phyloP scores from a whole-genome alignment of 2,329 filamentous ascomycete genomes.

The Paecilomyces dactylethromorphus region DNA sequence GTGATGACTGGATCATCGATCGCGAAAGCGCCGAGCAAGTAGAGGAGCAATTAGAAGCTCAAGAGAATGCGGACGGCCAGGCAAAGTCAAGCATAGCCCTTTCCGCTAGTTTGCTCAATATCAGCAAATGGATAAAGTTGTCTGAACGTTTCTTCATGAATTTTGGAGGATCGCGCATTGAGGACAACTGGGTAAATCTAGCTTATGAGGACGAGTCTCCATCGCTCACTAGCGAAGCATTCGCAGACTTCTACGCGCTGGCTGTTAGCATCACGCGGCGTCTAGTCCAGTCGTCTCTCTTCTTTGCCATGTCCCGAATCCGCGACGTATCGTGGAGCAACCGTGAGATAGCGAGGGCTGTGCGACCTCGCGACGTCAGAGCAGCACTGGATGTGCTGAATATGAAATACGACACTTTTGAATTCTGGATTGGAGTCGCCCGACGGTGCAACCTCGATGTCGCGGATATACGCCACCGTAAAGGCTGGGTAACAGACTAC shows the following conservation, averaged over 20 bases:
- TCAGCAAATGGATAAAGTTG: conserved; percentile 56
- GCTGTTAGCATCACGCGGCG: conserved; percentile 61
- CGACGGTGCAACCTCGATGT: conserved; percentile 49
- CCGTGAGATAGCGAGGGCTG: conserved; percentile 22
- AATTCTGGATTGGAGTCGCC: conserved; percentile 48
- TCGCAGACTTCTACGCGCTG: conserved; percentile 69
- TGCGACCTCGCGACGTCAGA: conserved; percentile 46
- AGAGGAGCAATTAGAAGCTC: conserved; percentile 17
- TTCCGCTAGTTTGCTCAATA: conserved; percentile 52
- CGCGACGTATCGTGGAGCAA: conserved; percentile 40
- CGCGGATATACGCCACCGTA: conserved; percentile 28
- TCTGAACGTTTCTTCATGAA: conserved; percentile 73
- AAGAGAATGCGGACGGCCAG: conserved; percentile 18
- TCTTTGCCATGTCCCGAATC: conserved; percentile 63
- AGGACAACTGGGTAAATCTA: conserved; percentile 62
- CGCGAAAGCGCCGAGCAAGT: conserved; percentile 22
- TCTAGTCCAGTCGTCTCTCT: conserved; percentile 62
- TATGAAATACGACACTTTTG: conserved; percentile 38
- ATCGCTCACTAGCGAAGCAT: conserved; percentile 65
- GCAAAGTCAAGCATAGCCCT: conserved; percentile 30
- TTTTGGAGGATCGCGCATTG: conserved; percentile 43
- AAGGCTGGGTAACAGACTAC: conserved; percentile 19
- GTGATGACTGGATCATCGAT: conserved; percentile 60
- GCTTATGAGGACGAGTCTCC: conserved; percentile 51
- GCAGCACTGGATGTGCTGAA: conserved; percentile 50